Evolutionary conservation across 441 rosid species (phyloP), one percentile per base, ranked within the genome.

Genomic region (Pelargonium australe): DNA sequence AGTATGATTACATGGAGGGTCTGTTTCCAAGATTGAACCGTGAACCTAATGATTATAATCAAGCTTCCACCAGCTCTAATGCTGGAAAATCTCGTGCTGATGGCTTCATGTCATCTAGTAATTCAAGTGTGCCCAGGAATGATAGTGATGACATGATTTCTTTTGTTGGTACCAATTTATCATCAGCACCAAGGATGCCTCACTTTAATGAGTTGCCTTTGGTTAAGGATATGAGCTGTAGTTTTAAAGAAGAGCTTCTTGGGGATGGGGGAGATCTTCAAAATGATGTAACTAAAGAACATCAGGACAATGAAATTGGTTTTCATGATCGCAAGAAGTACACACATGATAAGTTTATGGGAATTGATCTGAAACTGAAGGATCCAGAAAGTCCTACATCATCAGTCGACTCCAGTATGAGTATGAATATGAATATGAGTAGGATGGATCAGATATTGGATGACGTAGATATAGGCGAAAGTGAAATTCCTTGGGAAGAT

Each of bases 401-500:
- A 41, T 86, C 90, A 69, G 45, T 80, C 70, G 94, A 76, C 75
- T 87, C 92, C 63, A 58, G 63, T 25, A 58, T 58, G 23, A 58
- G 63, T 58, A 58, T 25, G 23, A 25, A 25, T 58, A 58, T 25
- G 23, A 25, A 25, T 68, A 63, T 76, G 37, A 77, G 79, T 80
- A 82, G 80, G 83, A 76, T 77, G 72, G 82, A 85, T 70, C 95
- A 85, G 77, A 78, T 88, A 63, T 83, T 90, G 74, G 97, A 90
- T 73, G 99, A 92, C 75, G 97, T 87, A 61, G 95, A 92, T 85
- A 95, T 92, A 43, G 85, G 93, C 72, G 95, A 95, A 77, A 80
- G 90, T 83, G 99, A 95, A 84, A 92, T 92, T 83, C 96, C 92
- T 44, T 95, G 97, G 99, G 97, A 92, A 76, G 89, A 95, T 83